phyloP scores from a whole-genome alignment of 2,329 filamentous ascomycete genomes.

The Myriosclerotinia scirpicola region DNA sequence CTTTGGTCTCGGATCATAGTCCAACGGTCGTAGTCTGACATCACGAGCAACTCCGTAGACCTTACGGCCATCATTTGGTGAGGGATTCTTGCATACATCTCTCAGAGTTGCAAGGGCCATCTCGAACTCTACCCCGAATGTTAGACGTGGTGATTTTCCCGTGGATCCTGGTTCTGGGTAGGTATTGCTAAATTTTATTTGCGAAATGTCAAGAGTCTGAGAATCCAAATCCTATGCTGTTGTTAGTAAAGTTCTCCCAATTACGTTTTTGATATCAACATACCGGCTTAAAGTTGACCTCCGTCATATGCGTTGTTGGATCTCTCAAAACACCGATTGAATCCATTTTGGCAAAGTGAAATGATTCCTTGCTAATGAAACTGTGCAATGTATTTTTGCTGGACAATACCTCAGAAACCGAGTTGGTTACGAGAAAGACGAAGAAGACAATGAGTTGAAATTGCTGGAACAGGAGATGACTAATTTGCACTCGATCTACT shows the following conservation, averaged over 20 bases:
- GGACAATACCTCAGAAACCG: neutral
- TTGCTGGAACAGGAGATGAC: neutral
- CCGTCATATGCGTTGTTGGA: neutral
- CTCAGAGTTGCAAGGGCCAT: conserved; percentile 16
- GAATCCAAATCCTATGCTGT: too few species aligned
- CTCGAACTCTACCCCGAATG: conserved; percentile 21
- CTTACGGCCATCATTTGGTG: neutral
- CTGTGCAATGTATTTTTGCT: neutral
- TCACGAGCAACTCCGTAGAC: neutral
- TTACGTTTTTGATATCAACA: too few species aligned
- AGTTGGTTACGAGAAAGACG: neutral
- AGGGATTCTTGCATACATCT: conserved; percentile 1
- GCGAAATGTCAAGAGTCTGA: conserved; percentile 6
- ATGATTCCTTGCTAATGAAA: neutral
- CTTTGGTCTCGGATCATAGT: neutral
- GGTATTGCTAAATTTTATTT: neutral
- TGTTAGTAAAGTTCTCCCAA: too few species aligned
- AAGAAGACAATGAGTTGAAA: neutral
- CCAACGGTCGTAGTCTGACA: neutral
- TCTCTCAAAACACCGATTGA: neutral
- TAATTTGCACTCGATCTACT: neutral
- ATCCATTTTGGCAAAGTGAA: neutral
- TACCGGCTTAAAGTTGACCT: neutral
- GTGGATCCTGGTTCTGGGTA: conserved; percentile 12
- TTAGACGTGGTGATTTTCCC: conserved; percentile 14